Conservation (phyloP, 768 basidiomycete genomes). For the Strobilomyces dryophilus region DNA sequence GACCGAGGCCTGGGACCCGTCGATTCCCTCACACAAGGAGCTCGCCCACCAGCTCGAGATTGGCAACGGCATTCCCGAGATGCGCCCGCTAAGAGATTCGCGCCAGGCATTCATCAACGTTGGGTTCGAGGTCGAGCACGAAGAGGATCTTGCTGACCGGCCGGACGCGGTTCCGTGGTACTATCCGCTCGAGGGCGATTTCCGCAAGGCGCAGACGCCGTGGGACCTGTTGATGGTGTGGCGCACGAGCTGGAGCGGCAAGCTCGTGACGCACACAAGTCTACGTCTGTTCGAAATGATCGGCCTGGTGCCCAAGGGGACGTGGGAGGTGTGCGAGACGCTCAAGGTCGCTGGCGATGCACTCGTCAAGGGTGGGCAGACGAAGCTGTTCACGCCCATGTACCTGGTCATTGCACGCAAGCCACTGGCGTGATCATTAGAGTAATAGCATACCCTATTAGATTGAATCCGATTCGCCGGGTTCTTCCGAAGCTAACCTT, state of each 20-base stretch:
- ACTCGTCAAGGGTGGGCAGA: no score
- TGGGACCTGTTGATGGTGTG: conserved; percentile 64
- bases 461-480: conserved; percentile 30
- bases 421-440: conserved; percentile 27
- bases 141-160: no score
- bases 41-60: conserved; percentile 91
- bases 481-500: conserved; percentile 11
- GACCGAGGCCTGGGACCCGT: conserved; percentile 63
- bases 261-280: conserved; percentile 76
- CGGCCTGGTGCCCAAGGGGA: conserved; percentile 87
- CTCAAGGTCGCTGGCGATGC: no score
- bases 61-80: conserved; percentile 75
- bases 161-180: no score
- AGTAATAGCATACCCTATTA: conserved; percentile 1
- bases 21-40: conserved; percentile 83
- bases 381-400: conserved; percentile 85
- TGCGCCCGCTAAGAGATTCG: no score
- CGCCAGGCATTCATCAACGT: no score
- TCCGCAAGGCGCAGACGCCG: no score
- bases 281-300: conserved; percentile 74
- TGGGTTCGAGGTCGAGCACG: no score
- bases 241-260: conserved; percentile 88
- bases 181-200: no score
- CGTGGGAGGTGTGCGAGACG: conserved; percentile 80
- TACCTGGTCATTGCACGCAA: conserved; percentile 64